Percentiles rank a stretch among this genome's conserved stretches.
phyloP scores from a whole-genome alignment of 139 green algal species.

The Edaphochlamys debaryana region DNA sequence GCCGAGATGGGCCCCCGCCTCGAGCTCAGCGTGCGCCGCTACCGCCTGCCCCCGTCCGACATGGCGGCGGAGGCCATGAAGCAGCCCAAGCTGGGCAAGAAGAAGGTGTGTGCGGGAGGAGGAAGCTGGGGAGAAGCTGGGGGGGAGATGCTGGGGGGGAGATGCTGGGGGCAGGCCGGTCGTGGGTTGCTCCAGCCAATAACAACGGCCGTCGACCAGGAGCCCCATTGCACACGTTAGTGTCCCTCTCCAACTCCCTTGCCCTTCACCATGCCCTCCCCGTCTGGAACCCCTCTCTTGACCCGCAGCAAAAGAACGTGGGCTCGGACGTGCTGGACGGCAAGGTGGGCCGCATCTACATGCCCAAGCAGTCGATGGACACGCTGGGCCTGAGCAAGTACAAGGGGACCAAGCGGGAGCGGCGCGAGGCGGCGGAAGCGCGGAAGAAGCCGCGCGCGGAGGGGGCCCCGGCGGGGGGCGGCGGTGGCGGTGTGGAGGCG shows the following conservation, averaged over 20 bases:
- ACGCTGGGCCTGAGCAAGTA: slow-evolving; percentile 83
- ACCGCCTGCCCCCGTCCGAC: slow-evolving; percentile 68
- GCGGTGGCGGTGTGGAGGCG: no score
- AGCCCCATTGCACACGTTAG: no score
- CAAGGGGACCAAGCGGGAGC: slow-evolving; percentile 91
- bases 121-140: background rate
- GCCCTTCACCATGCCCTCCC: no score
- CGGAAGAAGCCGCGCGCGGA: background rate
- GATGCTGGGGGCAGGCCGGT: no score
- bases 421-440: slow-evolving; percentile 51
- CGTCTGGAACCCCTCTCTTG: no score
- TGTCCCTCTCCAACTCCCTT: no score
- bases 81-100: slow-evolving; percentile 74
- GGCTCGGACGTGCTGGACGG: slow-evolving; percentile 76
- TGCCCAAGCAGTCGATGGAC: slow-evolving; percentile 89
- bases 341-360: slow-evolving; percentile 93
- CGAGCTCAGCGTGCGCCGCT: slow-evolving; percentile 81
- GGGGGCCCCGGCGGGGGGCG: background rate
- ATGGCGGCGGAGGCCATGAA: slow-evolving; percentile 86
- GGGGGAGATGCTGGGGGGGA: no score
- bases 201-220: no score
- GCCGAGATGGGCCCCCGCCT: slow-evolving; percentile 86
- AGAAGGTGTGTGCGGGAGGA: slow-evolving; percentile 71
- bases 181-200: no score
- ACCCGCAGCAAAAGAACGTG: slow-evolving; percentile 92